Base-by-base conservation (phyloP, 306 rosid species). In the Cucurbita argyrosperma region DNA sequence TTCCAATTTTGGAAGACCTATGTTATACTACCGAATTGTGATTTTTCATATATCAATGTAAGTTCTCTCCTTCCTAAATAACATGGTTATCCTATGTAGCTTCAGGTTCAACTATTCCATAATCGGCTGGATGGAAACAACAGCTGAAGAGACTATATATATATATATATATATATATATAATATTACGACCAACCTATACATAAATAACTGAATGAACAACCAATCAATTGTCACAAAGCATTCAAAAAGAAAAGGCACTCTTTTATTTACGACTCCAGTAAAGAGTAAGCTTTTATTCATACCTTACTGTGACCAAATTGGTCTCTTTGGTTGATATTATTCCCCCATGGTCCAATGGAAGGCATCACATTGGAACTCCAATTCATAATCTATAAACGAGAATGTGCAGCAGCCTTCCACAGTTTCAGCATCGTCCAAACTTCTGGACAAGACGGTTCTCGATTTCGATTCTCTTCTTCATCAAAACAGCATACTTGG, bases 401-500 rank as follows among this genome's bases (percentile, higher is more conserved):
- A 42, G 37, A 65, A 65, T 65, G 37, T 42, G 71, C 52, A 40
- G 46, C 45, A 35, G 66, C 26, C 45, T 63, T 57, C 18, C 4
- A 43, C 37, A 18, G 45, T 50, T 63, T 84, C 76, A 93, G 74
- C 47, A 60, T 61, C 96, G 92, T 35, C 96, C 99, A 3, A 88
- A 67, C 78, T 87, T 85, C 75, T 85, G 74, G n/a, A 89, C 91
- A 5, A 94, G 90, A 64, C 78, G 83, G 77, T 88, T 87, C 83
- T 94, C 99, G 60, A 94, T 89, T 74, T 91, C 95, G 19, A 84
- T 82, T 79, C 99, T 88, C 90, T 90, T 94, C 84, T 81, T 85
- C 91, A 83, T 80, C 59, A 89, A 53, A 83, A 83, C 64, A 51
- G 80, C 81, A 58, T 94, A 91, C 75, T 82, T 91, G 66, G 87